Percentiles rank a stretch among this genome's conserved stretches.
phyloP scores from a whole-genome alignment of 441 rosid genomes.

The Rhodomyrtus psidioides region DNA sequence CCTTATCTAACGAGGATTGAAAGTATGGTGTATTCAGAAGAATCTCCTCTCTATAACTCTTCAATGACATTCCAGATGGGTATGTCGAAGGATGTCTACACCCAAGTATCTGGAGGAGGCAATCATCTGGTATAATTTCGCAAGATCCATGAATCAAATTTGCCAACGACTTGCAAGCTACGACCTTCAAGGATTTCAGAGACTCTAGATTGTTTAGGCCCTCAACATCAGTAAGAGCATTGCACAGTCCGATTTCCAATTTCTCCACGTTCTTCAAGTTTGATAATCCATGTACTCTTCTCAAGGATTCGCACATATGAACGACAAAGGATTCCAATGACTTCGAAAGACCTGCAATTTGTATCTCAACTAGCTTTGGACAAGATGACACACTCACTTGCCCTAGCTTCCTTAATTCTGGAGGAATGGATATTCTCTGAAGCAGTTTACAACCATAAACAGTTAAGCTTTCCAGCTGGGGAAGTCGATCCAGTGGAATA shows the following conservation, averaged over 20 bases:
- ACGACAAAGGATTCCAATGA: neutral
- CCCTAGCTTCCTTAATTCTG: neutral
- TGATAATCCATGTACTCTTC: neutral
- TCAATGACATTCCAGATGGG: neutral
- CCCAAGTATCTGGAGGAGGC: accelerated
- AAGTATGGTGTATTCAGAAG: too few species aligned
- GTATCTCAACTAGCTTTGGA: neutral
- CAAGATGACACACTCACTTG: neutral
- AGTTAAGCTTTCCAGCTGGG: neutral
- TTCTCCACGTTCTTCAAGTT: neutral
- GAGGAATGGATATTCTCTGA: neutral
- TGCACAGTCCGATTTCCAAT: neutral
- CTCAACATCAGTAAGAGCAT: neutral
- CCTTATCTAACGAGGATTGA: neutral
- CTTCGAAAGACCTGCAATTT: neutral
- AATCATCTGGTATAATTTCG: neutral
- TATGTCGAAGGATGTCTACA: too few species aligned
- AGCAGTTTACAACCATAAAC: neutral
- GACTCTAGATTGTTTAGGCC: neutral
- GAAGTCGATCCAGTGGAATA: neutral
- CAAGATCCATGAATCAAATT: neutral
- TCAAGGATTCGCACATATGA: neutral
- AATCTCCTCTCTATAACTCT: neutral
- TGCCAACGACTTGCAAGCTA: accelerated
- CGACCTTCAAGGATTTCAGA: neutral